phyloP scores from a whole-genome alignment of 495 filamentous ascomycete species.

The Penicillium desertorum region DNA sequence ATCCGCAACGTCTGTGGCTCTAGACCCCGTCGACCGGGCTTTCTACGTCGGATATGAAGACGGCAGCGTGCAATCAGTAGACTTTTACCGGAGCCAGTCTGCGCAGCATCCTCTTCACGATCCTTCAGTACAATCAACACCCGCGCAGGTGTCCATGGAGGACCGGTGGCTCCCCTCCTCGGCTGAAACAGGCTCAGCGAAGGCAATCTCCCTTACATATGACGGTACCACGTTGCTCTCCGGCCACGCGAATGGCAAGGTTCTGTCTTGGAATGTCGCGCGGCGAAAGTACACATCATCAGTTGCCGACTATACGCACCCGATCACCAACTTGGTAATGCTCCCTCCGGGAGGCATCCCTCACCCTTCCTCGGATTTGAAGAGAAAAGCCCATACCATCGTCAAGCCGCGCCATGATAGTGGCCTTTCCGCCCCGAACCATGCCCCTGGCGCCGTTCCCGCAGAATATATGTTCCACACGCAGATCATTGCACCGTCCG shows the following conservation, averaged over 20 bases:
- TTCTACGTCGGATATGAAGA: conserved; percentile 82
- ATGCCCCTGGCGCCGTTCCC: conserved; percentile 54
- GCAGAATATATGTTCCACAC: conserved; percentile 66
- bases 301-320: conserved; percentile 67
- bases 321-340: conserved; percentile 75
- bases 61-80: conserved; percentile 75
- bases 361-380: conserved; percentile 29
- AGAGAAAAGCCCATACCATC: conserved; percentile 58
- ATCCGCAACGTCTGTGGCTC: conserved; percentile 66
- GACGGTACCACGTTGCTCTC: conserved; percentile 79
- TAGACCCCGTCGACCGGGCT: conserved; percentile 83
- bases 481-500: conserved; percentile 52
- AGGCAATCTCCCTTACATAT: conserved; percentile 68
- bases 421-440: conserved; percentile 39
- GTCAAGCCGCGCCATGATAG: conserved; percentile 67
- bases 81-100: conserved; percentile 64
- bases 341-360: conserved; percentile 62
- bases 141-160: conserved; percentile 55
- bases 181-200: conserved; percentile 58
- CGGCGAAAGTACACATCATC: conserved; percentile 59
- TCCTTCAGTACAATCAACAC: conserved; percentile 50
- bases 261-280: conserved; percentile 77
- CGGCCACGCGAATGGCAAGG: conserved; percentile 76
- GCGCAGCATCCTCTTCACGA: conserved; percentile 55
- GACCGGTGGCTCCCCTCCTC: conserved; percentile 62